Base-by-base conservation (phyloP, 805 yeast genomes). In the Wickerhamomyces alni region DNA sequence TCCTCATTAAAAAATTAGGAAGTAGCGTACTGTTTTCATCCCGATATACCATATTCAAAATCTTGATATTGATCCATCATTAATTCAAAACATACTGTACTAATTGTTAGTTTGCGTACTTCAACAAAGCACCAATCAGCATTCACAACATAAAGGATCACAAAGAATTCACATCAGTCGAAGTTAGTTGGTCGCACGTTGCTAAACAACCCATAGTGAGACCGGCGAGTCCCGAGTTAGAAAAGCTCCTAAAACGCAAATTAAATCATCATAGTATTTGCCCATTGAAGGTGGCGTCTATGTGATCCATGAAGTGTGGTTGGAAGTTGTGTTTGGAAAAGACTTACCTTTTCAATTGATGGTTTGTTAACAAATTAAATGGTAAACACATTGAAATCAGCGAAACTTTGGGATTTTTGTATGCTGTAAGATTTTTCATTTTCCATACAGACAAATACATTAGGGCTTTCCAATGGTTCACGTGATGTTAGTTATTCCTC, bases 161-260 rank as follows among this genome's bases (percentile, higher is more conserved):
- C 9, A 9, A 21, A 21, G 24, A 21, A 7, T 7, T 21, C 9
- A 21, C 24, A 29, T 47, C 50, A 31, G 49, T 36, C 31, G 39
- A 41, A 15, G 42, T 42, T 50, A 43, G 37, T 47, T 61, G 55
- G 62, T 66, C 64, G 61, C 70, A 66, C 56, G 44, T 16, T 47
- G 39, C 58, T 41, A 44, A 50, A 47, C 47, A 48, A 47, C 65
- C 69, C 58, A 47, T 55, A 55, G 28, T 57, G 66, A 62, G 59
- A 67, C 70, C 66, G 67, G 75, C 72, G 74, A 58, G 74, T 65
- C 58, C 61, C 73, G 61, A 63, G 64, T 46, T 47, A 46, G 44
- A 40, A 42, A 15, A 46, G 58, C 51, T 55, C 24, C 66, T 72
- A 66, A 65, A 72, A 64, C 77, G 77, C 77, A 72, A 72, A 72